These are phyloP conservation scores for Peronospora belbahrii DNA, from an alignment of 352 stramenopile species.

Conservation along the genomic window DNA sequence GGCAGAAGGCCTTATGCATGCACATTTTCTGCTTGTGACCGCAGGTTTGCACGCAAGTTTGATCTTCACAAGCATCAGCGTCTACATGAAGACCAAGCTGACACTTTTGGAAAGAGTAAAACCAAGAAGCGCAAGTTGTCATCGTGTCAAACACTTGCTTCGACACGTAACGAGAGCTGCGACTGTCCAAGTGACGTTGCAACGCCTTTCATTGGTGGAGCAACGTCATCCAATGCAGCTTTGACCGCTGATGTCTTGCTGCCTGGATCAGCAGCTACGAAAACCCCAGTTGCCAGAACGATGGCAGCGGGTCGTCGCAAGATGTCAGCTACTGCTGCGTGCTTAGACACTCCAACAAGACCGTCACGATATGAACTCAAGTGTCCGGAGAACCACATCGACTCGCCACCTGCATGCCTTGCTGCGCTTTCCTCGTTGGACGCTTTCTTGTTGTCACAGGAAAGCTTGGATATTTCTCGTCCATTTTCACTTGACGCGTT, in stretches of 20 bases:
- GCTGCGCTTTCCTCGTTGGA: constrained; percentile 38
- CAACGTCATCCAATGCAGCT: constrained; percentile 1
- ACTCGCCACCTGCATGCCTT: constrained; percentile 50
- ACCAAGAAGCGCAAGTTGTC: constrained; percentile 34
- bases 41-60: constrained; percentile 49
- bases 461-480: constrained; percentile 23
- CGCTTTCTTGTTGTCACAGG: constrained; percentile 30
- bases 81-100: constrained; percentile 32
- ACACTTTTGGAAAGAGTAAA: constrained; percentile 10
- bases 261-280: constrained; percentile 1
- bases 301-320: constrained; percentile 12
- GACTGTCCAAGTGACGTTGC: constrained; percentile 25
- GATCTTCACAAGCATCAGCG: constrained; percentile 70
- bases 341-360: constrained; percentile 17
- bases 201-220: constrained; percentile 7
- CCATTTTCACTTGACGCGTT: constrained; percentile 28
- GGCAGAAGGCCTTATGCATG: constrained; percentile 60
- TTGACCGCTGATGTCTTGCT: constrained; percentile 14
- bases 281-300: constrained; percentile 2
- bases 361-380: constrained; percentile 40
- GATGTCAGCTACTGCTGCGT: constrained; percentile 13
- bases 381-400: constrained; percentile 51
- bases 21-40: constrained; percentile 36
- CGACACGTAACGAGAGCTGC: constrained; percentile 11
- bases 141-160: constrained; percentile 3